Base-by-base conservation (phyloP, 306 rosid species). In the Boehmeria nivea region DNA sequence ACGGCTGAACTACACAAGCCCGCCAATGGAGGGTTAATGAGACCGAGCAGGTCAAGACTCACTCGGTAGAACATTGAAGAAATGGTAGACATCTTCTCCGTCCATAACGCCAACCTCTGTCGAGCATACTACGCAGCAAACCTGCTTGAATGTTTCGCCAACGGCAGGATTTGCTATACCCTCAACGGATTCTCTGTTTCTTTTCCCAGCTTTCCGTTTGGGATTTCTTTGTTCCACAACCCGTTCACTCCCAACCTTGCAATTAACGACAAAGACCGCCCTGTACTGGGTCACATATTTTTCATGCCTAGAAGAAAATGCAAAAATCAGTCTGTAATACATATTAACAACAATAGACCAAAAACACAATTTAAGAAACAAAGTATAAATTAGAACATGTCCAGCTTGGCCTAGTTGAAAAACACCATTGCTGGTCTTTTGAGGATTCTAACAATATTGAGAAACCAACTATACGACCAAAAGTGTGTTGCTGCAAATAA, bases 51-150 rank as follows among this genome's bases (percentile, higher is more conserved):
- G 33, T 72, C 67, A 72, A 37, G 79, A 60, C 67, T 77, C 79
- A 34, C 83, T 73, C 8, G 96, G 94, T 58, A 88, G 85, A 73
- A 66, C 77, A 66, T 78, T 73, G 70, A 78, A 61, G 65, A 78
- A 78, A 75, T 88, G 96, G 71, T 79, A 84, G 46, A 84, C 74
- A 55, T 81, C 81, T 1, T 84, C 89, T 61, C 73, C 78, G 23
- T 84, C 94, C 45, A 77, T 22, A 23, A 70, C 77, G 17, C 94
- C 96, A 12, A 82, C 94, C 76, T 82, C 86, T 37, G 86, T 84
- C 8, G 78, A 73, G 75, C 94, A 88, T 46, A 48, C 79, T 37
- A 74, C 54, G 74, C 96, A 88, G 69, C 73, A 59, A 6, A 88
- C 96, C 70, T 78, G 75, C 67, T 80, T 74, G 61, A 80, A 45